Evolutionary conservation across 176 grass and related monocot species (phyloP), one percentile per base, ranked within the genome.

Genomic region (Oryza coarctata): DNA sequence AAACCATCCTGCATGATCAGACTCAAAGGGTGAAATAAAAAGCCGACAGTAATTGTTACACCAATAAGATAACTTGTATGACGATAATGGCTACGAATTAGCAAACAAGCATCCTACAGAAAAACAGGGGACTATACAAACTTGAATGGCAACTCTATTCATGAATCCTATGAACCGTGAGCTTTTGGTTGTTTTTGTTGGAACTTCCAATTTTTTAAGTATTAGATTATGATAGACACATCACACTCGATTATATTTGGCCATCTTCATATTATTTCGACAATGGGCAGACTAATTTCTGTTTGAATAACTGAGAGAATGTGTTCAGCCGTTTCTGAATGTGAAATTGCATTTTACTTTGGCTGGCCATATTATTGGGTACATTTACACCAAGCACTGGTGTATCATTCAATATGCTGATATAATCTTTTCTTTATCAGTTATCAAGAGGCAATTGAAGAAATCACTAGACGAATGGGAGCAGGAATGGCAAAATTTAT

Each of bases 401-500:
- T 68, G 22, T 25, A 80, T 84, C 35, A 1, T 34, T 28, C 66
- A 68, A 55, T 28, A 12, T 80, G 23, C 64, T 40, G 40, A 66
- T 82, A 64, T 89, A 73, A 79, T 3, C 6, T 25, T 63, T 35
- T 44, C 15, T 26, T 67, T 82, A 83, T 71, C 75, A 98, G 96
- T 80, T 98, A 93, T 50, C 93, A 93, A 83, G 68, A 73, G 85
- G 96, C 85, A 76, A 98, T 98, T 71, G 96, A 98, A 87, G 96
- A 98, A 78, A 92, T 98, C 57, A 92, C 96, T 77, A 95, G 75
- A 74, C 83, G 76, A 73, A 98, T 98, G 96, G 96, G 96, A 80
- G 87, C 74, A 70, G 96, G 96, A 86, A 98, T 98, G 96, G 88
- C 96, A 73, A 95, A 93, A 81, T 98, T 91, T 78, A 98, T 98